Evolutionary conservation across 164 flowering plant species (phyloP), one percentile per base, ranked within the genome.

Genomic region (Houttuynia cordata): DNA sequence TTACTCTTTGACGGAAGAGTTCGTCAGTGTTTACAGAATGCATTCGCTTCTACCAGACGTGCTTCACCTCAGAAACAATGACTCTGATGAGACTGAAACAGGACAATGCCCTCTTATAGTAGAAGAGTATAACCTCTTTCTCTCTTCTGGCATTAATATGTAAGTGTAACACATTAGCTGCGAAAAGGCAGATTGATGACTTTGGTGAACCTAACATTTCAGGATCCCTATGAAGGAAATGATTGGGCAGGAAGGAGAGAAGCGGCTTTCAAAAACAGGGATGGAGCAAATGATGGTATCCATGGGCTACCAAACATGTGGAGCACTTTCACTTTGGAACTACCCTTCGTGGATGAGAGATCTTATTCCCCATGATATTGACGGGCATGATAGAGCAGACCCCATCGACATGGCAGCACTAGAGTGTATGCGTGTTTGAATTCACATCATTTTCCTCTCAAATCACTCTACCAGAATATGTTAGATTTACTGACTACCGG

Each of bases 1-100:
- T 0, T 86, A 83, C 67, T 79, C 93, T 0, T 63, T 86, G 23
- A 82, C 89, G 0, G 93, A 83, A 60, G 89, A 86, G 64, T 86
- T 86, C 25, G 76, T 70, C 0, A 71, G 81, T 37, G 93, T 81
- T 0, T 86, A 86, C 50, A 72, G 87, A 57, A 86, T 86, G 93
- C 89, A 86, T 63, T 34, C 81, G 0, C 84, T 86, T 61, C 71
- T 86, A 22, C 87, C 89, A 1, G 93, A 84, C 20, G 37, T 62
- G n/a, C 61, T 83, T 40, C 59, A 56, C 25, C 58, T 83, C 5
- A 63, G 79, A 45, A 72, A 74, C 30, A 58, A 64, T 40, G 19
- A 64, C 17, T 59, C 66, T 10, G 17, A 45, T 2, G 20, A 42
- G 73, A 2, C 67, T 77, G 1, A 70, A 73, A n/a, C 62, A 60